Percentiles rank a stretch among this genome's conserved stretches.
phyloP scores from a whole-genome alignment of 805 yeast species.

The Ogataea dorogensis region DNA sequence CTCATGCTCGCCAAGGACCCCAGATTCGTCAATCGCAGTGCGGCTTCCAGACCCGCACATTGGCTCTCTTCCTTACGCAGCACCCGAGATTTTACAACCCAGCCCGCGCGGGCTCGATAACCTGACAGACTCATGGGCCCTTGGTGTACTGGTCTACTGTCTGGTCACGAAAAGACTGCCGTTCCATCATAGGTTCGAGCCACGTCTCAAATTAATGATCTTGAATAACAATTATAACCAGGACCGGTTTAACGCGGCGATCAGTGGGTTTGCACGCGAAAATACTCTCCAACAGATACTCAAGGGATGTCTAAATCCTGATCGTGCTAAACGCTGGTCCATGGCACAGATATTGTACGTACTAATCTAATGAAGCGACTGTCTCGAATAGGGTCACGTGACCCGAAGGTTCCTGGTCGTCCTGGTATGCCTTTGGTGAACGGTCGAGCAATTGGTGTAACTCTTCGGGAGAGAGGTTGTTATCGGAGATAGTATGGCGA shows the following conservation, averaged over 20 bases:
- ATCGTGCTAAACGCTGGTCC: constrained; percentile 38
- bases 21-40: constrained; percentile 7
- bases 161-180: constrained; percentile 75
- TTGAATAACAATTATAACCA: constrained; percentile 60
- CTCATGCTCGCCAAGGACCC: constrained; percentile 6
- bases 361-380: constrained; percentile 30
- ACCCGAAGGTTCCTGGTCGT: constrained; percentile 5
- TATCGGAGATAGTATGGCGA: constrained; percentile 22
- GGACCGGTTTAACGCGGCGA: constrained; percentile 35
- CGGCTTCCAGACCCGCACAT: constrained; percentile 61
- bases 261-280: constrained; percentile 24
- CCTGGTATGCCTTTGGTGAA: constrained; percentile 40
- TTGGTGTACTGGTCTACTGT: constrained; percentile 76
- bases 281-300: constrained; percentile 33
- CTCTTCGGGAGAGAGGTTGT: constrained; percentile 40
- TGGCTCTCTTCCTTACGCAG: constrained; percentile 90
- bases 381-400: constrained; percentile 40
- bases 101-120: constrained; percentile 59
- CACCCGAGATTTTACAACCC: constrained; percentile 77
- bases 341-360: constrained; percentile 6
- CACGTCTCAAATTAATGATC: constrained; percentile 71
- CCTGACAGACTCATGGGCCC: constrained; percentile 85
- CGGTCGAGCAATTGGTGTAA: constrained; percentile 51
- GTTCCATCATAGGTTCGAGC: constrained; percentile 81
- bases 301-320: constrained; percentile 52